phyloP scores from a whole-genome alignment of 2,329 filamentous ascomycete genomes.

The Stagonosporopsis vannaccii region DNA sequence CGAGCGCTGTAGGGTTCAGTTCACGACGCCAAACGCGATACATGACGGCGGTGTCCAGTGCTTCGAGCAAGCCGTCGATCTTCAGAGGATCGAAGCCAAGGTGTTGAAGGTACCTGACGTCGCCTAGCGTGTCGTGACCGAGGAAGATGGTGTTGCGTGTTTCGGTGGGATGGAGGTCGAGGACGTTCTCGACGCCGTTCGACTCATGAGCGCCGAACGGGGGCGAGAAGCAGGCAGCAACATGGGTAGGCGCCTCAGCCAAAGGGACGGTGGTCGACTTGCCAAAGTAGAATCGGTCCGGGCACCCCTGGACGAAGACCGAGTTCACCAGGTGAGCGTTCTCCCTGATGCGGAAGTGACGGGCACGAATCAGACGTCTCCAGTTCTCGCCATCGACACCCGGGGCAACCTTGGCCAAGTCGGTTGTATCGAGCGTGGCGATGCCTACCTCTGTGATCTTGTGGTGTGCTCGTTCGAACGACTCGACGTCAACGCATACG shows the following conservation, averaged over 20 bases:
- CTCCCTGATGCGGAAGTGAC: slow-evolving; percentile 81
- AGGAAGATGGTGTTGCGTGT: slow-evolving; percentile 74
- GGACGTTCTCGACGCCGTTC: slow-evolving; percentile 5
- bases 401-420: slow-evolving; percentile 63
- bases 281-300: slow-evolving; percentile 78
- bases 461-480: slow-evolving; percentile 71
- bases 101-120: slow-evolving; percentile 71
- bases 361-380: slow-evolving; percentile 69
- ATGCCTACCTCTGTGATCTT: slow-evolving; percentile 87
- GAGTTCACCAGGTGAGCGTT: slow-evolving; percentile 70
- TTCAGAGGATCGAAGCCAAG: slow-evolving; percentile 69
- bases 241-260: slow-evolving; percentile 52
- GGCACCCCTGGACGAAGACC: slow-evolving; percentile 74
- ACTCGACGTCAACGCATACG: slow-evolving; percentile 82
- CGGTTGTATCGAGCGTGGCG: slow-evolving; percentile 76
- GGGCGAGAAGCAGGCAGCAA: slow-evolving; percentile 65
- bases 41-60: slow-evolving; percentile 76
- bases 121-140: slow-evolving; percentile 74
- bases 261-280: slow-evolving; percentile 63
- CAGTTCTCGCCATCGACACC: slow-evolving; percentile 70
- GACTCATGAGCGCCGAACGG: slow-evolving; percentile 55
- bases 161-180: slow-evolving; percentile 31
- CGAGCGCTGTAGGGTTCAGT: slow-evolving; percentile 63
- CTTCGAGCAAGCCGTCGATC: slow-evolving; percentile 65
- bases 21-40: slow-evolving; percentile 69